These are phyloP conservation scores for Nicotiana noctiflora DNA, from an alignment of 257 asterid species.

Conservation along the genomic window DNA sequence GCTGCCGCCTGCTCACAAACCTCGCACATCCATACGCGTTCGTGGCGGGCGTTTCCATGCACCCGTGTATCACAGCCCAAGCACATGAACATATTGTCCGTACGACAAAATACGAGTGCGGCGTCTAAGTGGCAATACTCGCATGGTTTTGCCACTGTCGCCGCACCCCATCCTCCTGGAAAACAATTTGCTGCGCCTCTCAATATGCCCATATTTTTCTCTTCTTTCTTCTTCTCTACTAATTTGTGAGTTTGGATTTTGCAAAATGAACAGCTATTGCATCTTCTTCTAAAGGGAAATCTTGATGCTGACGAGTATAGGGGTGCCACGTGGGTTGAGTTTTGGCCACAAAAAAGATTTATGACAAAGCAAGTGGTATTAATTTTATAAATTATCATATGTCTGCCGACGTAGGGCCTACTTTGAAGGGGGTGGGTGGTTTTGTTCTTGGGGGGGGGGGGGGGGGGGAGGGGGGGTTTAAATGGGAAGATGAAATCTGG, in stretches of 20 bases:
- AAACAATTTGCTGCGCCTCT: slow-evolving; percentile 27
- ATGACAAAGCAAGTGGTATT: slow-evolving; percentile 24
- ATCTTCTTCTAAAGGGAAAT: slow-evolving; percentile 30
- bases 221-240: background rate
- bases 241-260: slow-evolving; percentile 16
- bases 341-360: slow-evolving; percentile 42
- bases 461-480: background rate
- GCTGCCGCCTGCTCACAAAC: slow-evolving; percentile 84
- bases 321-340: slow-evolving; percentile 52
- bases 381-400: slow-evolving; percentile 44
- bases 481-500: slow-evolving; percentile 6
- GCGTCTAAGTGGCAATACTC: slow-evolving; percentile 57
- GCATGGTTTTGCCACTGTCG: slow-evolving; percentile 43
- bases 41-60: slow-evolving; percentile 40
- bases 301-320: slow-evolving; percentile 22
- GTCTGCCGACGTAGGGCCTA: slow-evolving; percentile 84
- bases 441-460: background rate
- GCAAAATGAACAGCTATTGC: slow-evolving; percentile 20
- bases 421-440: background rate
- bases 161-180: slow-evolving; percentile 25
- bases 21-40: slow-evolving; percentile 82
- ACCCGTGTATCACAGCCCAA: slow-evolving; percentile 46
- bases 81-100: slow-evolving; percentile 60
- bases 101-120: slow-evolving; percentile 69
- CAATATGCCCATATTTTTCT: slow-evolving; percentile 15